Evolutionary conservation across 2,329 filamentous ascomycete species (phyloP).

Genomic region (Colletotrichum paranaense): DNA sequence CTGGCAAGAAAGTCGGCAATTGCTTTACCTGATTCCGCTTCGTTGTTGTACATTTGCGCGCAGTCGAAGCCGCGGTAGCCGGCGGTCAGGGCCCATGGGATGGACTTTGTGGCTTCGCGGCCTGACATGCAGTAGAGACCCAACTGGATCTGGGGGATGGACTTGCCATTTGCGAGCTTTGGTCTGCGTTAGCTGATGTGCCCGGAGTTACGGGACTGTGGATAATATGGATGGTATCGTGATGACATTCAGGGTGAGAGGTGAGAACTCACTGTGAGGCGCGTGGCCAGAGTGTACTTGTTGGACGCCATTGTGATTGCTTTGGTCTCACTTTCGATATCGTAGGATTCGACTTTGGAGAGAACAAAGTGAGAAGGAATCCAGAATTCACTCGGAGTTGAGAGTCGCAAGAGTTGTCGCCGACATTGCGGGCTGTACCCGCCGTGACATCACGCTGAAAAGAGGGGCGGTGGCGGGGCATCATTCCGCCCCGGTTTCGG

Average conservation of each 20-base stretch:
- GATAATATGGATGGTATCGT: background rate
- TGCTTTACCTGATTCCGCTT: conserved; percentile 74
- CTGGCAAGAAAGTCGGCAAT: conserved; percentile 68
- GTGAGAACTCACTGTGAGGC: conserved; percentile 25
- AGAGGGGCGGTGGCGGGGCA: conserved; percentile 27
- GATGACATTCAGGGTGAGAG: too few relatives aligned
- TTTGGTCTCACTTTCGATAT: background rate
- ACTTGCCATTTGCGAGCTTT: conserved; percentile 71
- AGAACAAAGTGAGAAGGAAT: background rate
- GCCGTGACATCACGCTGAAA: conserved; percentile 35
- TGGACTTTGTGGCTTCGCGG: conserved; percentile 66
- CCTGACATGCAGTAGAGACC: conserved; percentile 80
- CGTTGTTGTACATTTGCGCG: conserved; percentile 73
- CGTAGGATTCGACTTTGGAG: too few relatives aligned
- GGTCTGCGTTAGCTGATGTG: background rate
- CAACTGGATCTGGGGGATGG: conserved; percentile 78
- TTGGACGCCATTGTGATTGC: conserved; percentile 9
- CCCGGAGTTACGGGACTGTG: background rate
- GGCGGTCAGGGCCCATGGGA: conserved; percentile 66
- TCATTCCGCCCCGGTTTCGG: conserved; percentile 25
- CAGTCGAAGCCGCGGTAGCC: conserved; percentile 64
- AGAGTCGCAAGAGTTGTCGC: background rate
- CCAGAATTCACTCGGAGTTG: conserved; percentile 1
- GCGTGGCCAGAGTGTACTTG: conserved; percentile 25
- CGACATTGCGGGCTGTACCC: conserved; percentile 22